phyloP scores from a whole-genome alignment of 306 rosid genomes.

The Hippophae gyantsensis region DNA sequence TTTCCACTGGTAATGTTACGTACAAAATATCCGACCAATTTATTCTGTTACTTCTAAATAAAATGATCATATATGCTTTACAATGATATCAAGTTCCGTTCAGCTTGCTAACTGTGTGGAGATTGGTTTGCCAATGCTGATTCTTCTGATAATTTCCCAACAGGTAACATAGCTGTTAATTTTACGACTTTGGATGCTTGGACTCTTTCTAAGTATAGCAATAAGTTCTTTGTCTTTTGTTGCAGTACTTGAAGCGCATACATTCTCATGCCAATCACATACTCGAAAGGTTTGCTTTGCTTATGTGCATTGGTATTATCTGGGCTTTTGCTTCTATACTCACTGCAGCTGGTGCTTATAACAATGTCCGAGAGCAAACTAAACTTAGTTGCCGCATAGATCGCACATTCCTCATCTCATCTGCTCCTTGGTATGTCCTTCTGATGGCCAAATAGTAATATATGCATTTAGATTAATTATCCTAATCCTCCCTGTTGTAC shows the following conservation, averaged over 20 bases:
- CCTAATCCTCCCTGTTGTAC: background rate
- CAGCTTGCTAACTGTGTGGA: conserved; percentile 84
- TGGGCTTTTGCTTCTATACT: conserved; percentile 91
- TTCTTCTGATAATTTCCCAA: conserved; percentile 57
- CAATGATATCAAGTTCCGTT: conserved; percentile 21
- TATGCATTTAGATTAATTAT: conserved; percentile 4
- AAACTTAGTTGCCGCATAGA: conserved; percentile 70
- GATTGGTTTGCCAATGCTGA: conserved; percentile 84
- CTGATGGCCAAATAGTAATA: conserved; percentile 3
- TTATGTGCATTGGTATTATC: conserved; percentile 48
- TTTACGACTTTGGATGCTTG: background rate
- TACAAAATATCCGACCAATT: too few relatives aligned
- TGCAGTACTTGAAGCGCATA: conserved; percentile 53
- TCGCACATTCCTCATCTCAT: conserved; percentile 50
- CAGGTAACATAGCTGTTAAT: conserved; percentile 39
- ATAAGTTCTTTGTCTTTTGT: conserved; percentile 6
- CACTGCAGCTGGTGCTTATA: conserved; percentile 77
- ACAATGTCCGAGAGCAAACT: conserved; percentile 38
- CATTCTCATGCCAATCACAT: conserved; percentile 22
- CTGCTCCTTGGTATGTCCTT: conserved; percentile 69
- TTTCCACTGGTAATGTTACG: conserved; percentile 59
- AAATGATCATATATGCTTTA: conserved; percentile 1
- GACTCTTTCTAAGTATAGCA: background rate
- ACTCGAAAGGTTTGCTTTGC: conserved; percentile 67
- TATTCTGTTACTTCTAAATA: conserved; percentile 1